A percentile compares a stretch with the other conserved stretches of the same genome.
Evolutionary conservation across 1,284 basidiomycete genomes (phyloP).

Genomic region (Apiotrichum porosum): DNA sequence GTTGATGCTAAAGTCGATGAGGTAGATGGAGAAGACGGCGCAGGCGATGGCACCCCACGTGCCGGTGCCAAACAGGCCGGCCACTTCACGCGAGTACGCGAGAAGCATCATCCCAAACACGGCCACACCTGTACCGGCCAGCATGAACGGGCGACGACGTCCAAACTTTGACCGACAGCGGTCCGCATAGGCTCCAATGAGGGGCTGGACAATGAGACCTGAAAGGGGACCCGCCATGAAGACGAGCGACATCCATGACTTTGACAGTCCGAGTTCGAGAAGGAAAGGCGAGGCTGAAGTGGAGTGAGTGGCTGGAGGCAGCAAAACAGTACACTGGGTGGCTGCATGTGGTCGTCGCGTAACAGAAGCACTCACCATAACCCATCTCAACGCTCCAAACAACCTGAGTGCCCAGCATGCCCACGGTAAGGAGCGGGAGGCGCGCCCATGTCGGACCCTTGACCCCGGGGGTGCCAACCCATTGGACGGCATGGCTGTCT

Average conservation of each 20-base stretch:
- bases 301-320: constrained; percentile 4
- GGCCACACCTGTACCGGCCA: constrained; percentile 64
- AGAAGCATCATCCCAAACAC: constrained; percentile 71
- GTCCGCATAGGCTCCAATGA: constrained; percentile 82
- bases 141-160: constrained; percentile 78
- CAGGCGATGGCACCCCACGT: constrained; percentile 55
- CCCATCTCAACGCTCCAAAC: constrained; percentile 91
- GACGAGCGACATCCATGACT: constrained; percentile 80
- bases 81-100: constrained; percentile 74
- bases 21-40: constrained; percentile 78
- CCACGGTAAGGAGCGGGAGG: constrained; percentile 68
- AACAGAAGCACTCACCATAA: constrained; percentile 65
- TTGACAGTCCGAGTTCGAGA: constrained; percentile 79
- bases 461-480: constrained; percentile 57
- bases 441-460: constrained; percentile 60
- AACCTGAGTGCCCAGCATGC: constrained; percentile 73
- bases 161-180: constrained; percentile 79
- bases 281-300: constrained; percentile 77
- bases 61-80: constrained; percentile 56
- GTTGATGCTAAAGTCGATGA: constrained; percentile 89
- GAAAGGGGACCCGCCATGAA: constrained; percentile 91
- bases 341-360: too few relatives aligned
- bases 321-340: too few relatives aligned
- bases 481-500: constrained; percentile 49
- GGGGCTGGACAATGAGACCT: constrained; percentile 85